Evolutionary conservation across 257 asterid species (phyloP).

Genomic region (Primulina huaijiensis): DNA sequence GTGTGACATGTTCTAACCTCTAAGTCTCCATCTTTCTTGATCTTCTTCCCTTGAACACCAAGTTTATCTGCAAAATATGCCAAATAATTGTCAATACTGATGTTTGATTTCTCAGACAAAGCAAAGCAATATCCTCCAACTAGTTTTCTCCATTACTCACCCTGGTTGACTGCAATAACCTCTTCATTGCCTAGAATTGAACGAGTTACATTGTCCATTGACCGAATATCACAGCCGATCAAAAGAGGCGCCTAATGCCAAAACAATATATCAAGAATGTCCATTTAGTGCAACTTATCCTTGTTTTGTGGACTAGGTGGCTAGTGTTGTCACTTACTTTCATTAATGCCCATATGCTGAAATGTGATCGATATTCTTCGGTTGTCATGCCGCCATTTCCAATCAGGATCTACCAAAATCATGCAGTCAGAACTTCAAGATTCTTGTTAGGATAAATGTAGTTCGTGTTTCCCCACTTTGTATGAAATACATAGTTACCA

Average conservation of each 20-base stretch:
- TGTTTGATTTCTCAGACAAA: background rate
- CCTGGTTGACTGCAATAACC: constrained; percentile 89
- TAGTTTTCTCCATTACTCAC: constrained; percentile 32
- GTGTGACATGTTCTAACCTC: constrained; percentile 41
- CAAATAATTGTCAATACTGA: background rate
- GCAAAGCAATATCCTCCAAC: background rate
- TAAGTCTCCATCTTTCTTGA: constrained; percentile 53
- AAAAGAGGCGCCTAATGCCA: constrained; percentile 76
- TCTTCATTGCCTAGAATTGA: constrained; percentile 60
- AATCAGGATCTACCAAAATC: constrained; percentile 72
- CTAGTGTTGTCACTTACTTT: constrained; percentile 44
- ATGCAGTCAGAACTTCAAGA: background rate
- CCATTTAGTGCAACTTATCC: background rate
- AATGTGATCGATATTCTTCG: constrained; percentile 80
- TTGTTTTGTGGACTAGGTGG: background rate
- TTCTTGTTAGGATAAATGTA: too few species aligned
- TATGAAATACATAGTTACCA: too few species aligned
- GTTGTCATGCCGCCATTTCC: constrained; percentile 90
- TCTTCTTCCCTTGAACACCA: constrained; percentile 70
- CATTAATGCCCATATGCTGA: constrained; percentile 91
- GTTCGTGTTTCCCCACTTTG: too few species aligned
- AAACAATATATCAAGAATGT: constrained; percentile 1
- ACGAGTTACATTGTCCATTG: constrained; percentile 44
- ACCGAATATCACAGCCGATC: constrained; percentile 84
- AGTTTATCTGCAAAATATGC: constrained; percentile 46